A percentile compares a stretch with the other conserved stretches of the same genome.
Evolutionary conservation across 192 early-diverging fungal species (phyloP).

Genomic region (Entophlyctis luteolus): DNA sequence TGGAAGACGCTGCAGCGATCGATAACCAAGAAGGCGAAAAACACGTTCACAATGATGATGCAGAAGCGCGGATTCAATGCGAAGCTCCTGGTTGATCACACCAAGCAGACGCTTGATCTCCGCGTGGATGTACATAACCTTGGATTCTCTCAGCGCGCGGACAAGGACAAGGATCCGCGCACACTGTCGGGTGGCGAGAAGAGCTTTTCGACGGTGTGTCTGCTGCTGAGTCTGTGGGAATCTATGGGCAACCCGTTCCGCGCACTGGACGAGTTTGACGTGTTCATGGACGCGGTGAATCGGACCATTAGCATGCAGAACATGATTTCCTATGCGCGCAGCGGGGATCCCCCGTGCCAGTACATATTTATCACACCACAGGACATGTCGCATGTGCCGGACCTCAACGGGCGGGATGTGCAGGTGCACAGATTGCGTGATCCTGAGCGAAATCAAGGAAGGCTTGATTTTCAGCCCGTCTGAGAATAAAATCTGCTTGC

Average conservation of each 20-base stretch:
- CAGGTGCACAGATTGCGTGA: constrained; percentile 52
- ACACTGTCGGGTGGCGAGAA: constrained; percentile 97
- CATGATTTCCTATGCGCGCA: constrained; percentile 80
- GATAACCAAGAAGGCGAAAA: constrained; percentile 70
- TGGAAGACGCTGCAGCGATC: constrained; percentile 70
- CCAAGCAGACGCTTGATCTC: constrained; percentile 55
- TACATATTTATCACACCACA: constrained; percentile 97
- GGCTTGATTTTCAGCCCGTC: constrained; percentile 23
- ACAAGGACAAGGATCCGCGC: constrained; percentile 76
- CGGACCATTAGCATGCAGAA: constrained; percentile 78
- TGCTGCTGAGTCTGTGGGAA: constrained; percentile 92
- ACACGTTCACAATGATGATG: constrained; percentile 71
- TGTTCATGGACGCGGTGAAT: constrained; percentile 99
- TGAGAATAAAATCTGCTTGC: neutral
- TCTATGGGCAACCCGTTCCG: constrained; percentile 85
- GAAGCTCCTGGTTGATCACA: constrained; percentile 72
- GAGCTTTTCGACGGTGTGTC: constrained; percentile 89
- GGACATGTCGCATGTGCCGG: constrained; percentile 57
- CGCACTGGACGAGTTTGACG: constrained; percentile 98
- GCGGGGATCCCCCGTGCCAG: constrained; percentile 56
- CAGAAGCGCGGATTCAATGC: constrained; percentile 79
- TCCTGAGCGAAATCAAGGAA: constrained; percentile 37
- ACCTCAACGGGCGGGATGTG: constrained; percentile 27
- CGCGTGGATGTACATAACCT: constrained; percentile 22
- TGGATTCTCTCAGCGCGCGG: constrained; percentile 6